These are phyloP conservation scores for Antarctomyces pellizariae DNA, from an alignment of 495 filamentous ascomycete species.

Conservation along the genomic window DNA sequence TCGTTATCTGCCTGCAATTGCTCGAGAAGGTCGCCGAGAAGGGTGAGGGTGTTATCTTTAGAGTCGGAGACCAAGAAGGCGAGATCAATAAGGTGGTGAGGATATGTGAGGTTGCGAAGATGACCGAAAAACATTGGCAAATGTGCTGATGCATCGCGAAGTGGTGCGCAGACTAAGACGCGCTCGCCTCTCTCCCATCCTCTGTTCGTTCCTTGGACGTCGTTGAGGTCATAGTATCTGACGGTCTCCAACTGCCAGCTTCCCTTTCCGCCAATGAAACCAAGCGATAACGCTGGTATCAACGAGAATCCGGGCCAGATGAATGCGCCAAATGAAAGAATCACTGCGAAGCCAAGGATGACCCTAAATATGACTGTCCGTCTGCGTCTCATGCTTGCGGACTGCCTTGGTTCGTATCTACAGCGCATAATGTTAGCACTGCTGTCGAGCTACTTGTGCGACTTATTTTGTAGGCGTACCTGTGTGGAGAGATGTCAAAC, in stretches of 20 bases:
- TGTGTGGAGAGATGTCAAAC: conserved; percentile 77
- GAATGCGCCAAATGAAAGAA: conserved; percentile 38
- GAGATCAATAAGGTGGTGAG: conserved; percentile 85
- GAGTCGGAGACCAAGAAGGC: conserved; percentile 97
- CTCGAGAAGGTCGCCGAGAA: conserved; percentile 48
- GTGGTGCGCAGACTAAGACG: conserved; percentile 82
- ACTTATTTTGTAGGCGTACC: conserved; percentile 32
- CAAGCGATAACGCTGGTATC: conserved; percentile 48
- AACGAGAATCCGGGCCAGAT: conserved; percentile 45
- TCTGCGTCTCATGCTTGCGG: conserved; percentile 1
- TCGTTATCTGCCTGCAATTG: conserved; percentile 64
- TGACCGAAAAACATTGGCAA: conserved; percentile 97
- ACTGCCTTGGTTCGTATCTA: too few species aligned
- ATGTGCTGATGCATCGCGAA: conserved; percentile 84
- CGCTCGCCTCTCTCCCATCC: conserved; percentile 92
- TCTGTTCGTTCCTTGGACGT: conserved; percentile 67
- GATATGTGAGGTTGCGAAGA: conserved; percentile 89
- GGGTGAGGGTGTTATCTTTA: conserved; percentile 66
- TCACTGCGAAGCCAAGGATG: conserved; percentile 21
- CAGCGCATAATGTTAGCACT: too few species aligned
- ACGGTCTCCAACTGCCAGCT: conserved; percentile 77
- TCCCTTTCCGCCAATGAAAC: conserved; percentile 39
- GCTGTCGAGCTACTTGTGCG: too few species aligned
- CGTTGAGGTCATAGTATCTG: conserved; percentile 84
- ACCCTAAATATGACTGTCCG: too few species aligned